phyloP scores from a whole-genome alignment of 768 basidiomycete species.

The Trametes coccinea region DNA sequence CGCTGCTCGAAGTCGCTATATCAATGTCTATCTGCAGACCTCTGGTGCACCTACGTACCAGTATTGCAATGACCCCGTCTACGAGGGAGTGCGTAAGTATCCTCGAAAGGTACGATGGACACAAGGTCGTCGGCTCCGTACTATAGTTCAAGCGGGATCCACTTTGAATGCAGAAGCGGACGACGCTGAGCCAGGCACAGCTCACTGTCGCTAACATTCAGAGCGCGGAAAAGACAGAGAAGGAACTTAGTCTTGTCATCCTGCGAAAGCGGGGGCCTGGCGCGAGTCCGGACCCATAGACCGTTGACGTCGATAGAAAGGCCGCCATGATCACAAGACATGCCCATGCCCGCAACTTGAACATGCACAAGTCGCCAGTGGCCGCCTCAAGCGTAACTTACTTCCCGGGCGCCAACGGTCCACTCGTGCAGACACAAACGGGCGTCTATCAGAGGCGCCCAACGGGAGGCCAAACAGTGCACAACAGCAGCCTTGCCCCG shows the following conservation, averaged over 20 bases:
- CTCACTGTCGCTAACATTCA: neutral
- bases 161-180: constrained; percentile 8
- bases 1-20: neutral
- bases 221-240: neutral
- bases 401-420: no score
- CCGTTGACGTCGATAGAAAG: no score
- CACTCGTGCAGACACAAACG: no score
- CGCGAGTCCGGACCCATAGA: no score
- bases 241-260: neutral
- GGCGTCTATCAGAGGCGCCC: neutral
- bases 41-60: no score
- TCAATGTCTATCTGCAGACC: neutral
- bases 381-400: no score
- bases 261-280: no score
- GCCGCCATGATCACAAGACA: no score
- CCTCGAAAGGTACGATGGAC: neutral
- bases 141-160: constrained; percentile 4
- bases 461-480: constrained; percentile 7
- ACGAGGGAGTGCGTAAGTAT: no score
- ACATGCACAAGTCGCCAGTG: no score
- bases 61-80: no score
- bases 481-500: constrained; percentile 2
- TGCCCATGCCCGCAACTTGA: no score
- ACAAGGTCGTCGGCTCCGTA: neutral
- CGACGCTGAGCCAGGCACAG: neutral